These are phyloP conservation scores for Vaccinium corymbosum DNA, from an alignment of 148 eudicot species.

Conservation along the genomic window DNA sequence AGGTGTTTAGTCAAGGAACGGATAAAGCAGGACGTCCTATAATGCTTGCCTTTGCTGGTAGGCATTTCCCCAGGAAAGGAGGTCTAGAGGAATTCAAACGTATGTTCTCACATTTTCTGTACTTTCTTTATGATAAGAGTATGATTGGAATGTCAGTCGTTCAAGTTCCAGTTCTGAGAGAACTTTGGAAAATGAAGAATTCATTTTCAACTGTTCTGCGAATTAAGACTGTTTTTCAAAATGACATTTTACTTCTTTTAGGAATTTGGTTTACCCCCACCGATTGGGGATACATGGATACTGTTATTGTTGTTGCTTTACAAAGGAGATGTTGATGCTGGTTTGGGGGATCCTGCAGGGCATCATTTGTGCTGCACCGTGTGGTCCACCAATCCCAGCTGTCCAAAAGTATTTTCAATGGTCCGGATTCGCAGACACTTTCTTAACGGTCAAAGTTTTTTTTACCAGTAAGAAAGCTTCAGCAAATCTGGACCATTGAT, in stretches of 20 bases:
- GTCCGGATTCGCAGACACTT: too few species aligned
- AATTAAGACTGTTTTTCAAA: neutral
- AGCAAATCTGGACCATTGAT: too few species aligned
- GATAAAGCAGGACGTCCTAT: slow-evolving; percentile 70
- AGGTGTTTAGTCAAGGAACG: slow-evolving; percentile 57
- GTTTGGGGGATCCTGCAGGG: too few species aligned
- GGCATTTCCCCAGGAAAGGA: slow-evolving; percentile 58
- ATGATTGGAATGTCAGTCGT: neutral
- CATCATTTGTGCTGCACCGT: too few species aligned
- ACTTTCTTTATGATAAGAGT: neutral
- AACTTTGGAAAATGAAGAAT: neutral
- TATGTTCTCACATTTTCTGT: slow-evolving; percentile 19
- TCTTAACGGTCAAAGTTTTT: too few species aligned
- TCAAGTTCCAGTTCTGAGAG: neutral
- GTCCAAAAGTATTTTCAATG: too few species aligned
- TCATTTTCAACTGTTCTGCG: neutral
- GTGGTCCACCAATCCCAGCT: too few species aligned
- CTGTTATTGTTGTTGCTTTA: too few species aligned
- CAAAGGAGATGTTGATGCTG: too few species aligned
- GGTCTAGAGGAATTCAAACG: slow-evolving; percentile 81
- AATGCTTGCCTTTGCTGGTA: slow-evolving; percentile 36
- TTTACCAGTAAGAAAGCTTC: too few species aligned
- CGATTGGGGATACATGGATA: too few species aligned
- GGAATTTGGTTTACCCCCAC: neutral
- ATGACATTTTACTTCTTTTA: neutral